These are phyloP conservation scores for Pyrus communis DNA, from an alignment of 306 rosid genomes.

Conservation along the genomic window DNA sequence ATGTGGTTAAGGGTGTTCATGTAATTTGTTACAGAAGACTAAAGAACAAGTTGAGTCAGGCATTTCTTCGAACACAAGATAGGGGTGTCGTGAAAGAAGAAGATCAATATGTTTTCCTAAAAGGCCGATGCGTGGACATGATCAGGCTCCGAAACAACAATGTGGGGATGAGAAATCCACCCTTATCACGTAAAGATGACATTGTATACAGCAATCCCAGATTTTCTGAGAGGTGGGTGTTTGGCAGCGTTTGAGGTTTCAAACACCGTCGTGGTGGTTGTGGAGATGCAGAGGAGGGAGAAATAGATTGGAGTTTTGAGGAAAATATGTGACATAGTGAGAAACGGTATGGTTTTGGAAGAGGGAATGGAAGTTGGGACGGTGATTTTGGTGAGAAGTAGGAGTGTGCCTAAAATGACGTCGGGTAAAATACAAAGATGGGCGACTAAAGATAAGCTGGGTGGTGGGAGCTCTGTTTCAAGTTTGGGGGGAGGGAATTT, in stretches of 20 bases:
- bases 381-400: constrained; percentile 56
- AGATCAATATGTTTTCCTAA: constrained; percentile 51
- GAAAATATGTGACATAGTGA: constrained; percentile 37
- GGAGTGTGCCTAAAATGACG: constrained; percentile 67
- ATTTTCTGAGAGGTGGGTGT: constrained; percentile 60
- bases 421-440: constrained; percentile 67
- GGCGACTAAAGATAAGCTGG: constrained; percentile 47
- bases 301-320: constrained; percentile 20
- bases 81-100: constrained; percentile 60
- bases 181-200: constrained; percentile 60
- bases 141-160: constrained; percentile 30
- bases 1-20: too few species aligned
- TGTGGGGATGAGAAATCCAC: constrained; percentile 23
- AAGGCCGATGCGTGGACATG: constrained; percentile 49
- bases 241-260: constrained; percentile 41
- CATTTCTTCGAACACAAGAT: constrained; percentile 65
- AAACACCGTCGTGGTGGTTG: constrained; percentile 32
- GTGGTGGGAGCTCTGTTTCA: constrained; percentile 14
- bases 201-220: constrained; percentile 30
- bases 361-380: constrained; percentile 45
- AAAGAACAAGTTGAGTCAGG: constrained; percentile 20
- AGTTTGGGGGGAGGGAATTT: too few species aligned
- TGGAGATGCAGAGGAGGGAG: constrained; percentile 41
- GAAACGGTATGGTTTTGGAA: constrained; percentile 28
- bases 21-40: constrained; percentile 34